A percentile compares a stretch with the other conserved stretches of the same genome.
These are phyloP conservation scores for Verticillium albo-atrum DNA, from an alignment of 2,329 filamentous ascomycete species.

Conservation along the genomic window DNA sequence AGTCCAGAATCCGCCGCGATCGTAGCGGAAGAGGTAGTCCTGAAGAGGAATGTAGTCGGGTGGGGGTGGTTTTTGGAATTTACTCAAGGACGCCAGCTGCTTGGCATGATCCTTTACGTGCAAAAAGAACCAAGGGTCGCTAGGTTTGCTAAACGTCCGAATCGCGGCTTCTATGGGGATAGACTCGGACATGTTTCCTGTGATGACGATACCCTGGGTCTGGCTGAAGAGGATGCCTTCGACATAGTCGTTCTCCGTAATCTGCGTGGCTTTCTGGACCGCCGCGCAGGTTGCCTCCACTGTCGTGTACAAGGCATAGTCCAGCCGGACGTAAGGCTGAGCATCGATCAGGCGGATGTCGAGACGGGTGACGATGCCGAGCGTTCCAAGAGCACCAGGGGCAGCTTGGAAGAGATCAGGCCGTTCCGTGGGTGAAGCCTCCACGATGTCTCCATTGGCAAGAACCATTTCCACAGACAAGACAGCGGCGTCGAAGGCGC, in stretches of 20 bases:
- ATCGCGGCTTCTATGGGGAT: constrained; percentile 12
- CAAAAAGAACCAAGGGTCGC: constrained; percentile 72
- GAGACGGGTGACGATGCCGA: constrained; percentile 62
- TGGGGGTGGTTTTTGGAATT: constrained; percentile 14
- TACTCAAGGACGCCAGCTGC: background rate
- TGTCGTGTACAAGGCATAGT: constrained; percentile 44
- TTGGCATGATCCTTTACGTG: constrained; percentile 38
- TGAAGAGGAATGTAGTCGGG: constrained; percentile 54
- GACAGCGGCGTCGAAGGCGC: constrained; percentile 60
- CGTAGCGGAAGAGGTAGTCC: constrained; percentile 69
- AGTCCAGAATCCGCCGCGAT: constrained; percentile 67
- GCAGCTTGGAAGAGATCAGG: constrained; percentile 61
- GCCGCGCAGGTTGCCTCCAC: constrained; percentile 31
- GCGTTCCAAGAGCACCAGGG: constrained; percentile 60
- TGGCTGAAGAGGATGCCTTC: constrained; percentile 63
- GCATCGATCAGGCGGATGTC: constrained; percentile 56
- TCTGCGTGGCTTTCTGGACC: constrained; percentile 37
- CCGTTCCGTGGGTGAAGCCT: constrained; percentile 48
- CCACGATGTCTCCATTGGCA: constrained; percentile 52
- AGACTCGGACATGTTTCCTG: constrained; percentile 50
- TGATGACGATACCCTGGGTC: constrained; percentile 53
- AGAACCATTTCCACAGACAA: constrained; percentile 62
- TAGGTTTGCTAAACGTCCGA: constrained; percentile 47
- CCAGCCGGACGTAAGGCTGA: constrained; percentile 50
- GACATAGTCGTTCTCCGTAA: constrained; percentile 54